Evolutionary conservation across 371 early-diverging fungal species (phyloP), one percentile per base, ranked within the genome.

Genomic region (Syncephalastrum sp.): DNA sequence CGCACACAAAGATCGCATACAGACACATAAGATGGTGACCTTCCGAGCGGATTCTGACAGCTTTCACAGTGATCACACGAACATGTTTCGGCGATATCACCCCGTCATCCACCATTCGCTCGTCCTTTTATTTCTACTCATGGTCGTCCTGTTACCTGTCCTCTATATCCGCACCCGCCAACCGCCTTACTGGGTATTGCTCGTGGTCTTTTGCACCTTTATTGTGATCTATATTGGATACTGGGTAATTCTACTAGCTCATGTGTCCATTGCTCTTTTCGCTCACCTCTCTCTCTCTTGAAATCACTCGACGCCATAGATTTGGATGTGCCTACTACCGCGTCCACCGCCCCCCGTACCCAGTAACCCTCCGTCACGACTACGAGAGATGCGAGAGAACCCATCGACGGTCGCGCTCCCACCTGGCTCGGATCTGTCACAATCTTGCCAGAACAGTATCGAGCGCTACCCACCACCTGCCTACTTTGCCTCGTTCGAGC

Each of bases 381-480:
- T 33, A 33, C 38, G 38, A 0, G 38, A 33, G 38, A 33, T 33
- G 38, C 38, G 38, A 2, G 46, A 53, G 38, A 59, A 59, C 25
- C 47, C 62, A 25, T 61, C 62, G 8, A 61, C 62, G n/a, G 51
- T 61, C 29, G 62, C 53, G 29, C 56, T 61, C 29, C 53, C 62
- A 15, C 62, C 62, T 10, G 51, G 57, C 21, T 61, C 62, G 21
- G 47, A 50, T 23, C 59, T 5, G 51, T 56, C 13, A 12, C 47
- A 47, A 43, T 24, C 19, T 7, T 44, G 21, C 7, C 23, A 25
- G n/a, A 33, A 24, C 54, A 46, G 14, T 5, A 25, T 46, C 60
- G 29, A 46, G 41, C 46, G 49, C 41, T 47, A 53, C 25, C 51
- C 56, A n/a, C 61, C 61, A 4, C 61, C 61, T 16, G 46, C 61